Evolutionary conservation across 2,329 filamentous ascomycete species (phyloP).

Genomic region (Tolypocladium album): DNA sequence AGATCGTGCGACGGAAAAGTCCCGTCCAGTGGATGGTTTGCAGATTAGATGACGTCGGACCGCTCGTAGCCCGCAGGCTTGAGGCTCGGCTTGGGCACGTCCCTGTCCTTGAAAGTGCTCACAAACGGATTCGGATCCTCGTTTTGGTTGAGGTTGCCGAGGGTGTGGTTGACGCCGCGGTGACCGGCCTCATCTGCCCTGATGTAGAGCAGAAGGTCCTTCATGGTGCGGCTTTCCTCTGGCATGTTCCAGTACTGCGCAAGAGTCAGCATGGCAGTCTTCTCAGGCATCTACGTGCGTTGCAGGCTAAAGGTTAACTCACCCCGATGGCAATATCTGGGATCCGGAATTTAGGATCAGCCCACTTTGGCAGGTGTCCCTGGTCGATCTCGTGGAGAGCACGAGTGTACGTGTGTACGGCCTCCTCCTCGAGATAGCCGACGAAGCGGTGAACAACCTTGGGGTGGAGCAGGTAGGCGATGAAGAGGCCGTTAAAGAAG

Average conservation of each 20-base stretch:
- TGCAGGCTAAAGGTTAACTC: slow-evolving; percentile 5
- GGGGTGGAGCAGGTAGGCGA: slow-evolving; percentile 78
- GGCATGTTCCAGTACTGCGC: slow-evolving; percentile 83
- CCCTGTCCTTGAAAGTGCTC: slow-evolving; percentile 63
- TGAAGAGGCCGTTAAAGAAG: slow-evolving; percentile 91
- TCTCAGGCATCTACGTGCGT: background rate
- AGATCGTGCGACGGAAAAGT: no score
- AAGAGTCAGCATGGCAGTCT: background rate
- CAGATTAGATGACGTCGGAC: slow-evolving; percentile 56
- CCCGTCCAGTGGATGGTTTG: background rate
- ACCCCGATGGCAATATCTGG: slow-evolving; percentile 75
- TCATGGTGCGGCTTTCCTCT: slow-evolving; percentile 70
- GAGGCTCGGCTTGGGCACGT: slow-evolving; percentile 53
- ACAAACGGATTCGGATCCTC: slow-evolving; percentile 90
- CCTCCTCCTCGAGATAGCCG: slow-evolving; percentile 94
- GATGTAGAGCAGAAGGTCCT: slow-evolving; percentile 78
- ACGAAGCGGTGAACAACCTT: slow-evolving; percentile 90
- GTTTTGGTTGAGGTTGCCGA: slow-evolving; percentile 77
- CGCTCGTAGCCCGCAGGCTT: slow-evolving; percentile 73
- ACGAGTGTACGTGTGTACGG: slow-evolving; percentile 88
- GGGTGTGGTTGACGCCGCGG: slow-evolving; percentile 89
- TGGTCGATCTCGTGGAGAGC: slow-evolving; percentile 79
- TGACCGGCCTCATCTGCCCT: slow-evolving; percentile 84
- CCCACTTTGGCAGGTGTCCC: slow-evolving; percentile 77
- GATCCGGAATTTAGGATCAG: slow-evolving; percentile 55